Conservation (phyloP, 2,329 filamentous ascomycete species). For the Ascochyta pisi region DNA sequence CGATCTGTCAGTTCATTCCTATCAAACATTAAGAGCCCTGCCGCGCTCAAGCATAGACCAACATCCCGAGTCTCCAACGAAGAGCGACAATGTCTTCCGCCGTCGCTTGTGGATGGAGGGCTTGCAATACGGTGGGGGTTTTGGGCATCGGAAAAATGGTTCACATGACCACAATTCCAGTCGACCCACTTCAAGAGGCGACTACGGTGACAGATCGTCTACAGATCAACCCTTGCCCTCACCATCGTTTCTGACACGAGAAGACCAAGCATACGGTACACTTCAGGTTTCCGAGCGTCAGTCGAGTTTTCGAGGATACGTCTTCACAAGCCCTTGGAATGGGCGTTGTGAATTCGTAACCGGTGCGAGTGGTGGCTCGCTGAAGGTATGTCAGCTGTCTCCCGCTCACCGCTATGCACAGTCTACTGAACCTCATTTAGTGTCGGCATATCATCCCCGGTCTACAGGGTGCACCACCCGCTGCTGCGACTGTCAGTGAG, state of each 20-base stretch:
- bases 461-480: conserved; percentile 41
- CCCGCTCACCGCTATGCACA: background rate
- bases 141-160: conserved; percentile 48
- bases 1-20: conserved; percentile 23
- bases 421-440: conserved; percentile 27
- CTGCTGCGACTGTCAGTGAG: conserved; percentile 72
- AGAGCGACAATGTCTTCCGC: conserved; percentile 46
- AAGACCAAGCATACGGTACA: conserved; percentile 37
- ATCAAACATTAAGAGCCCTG: conserved; percentile 3
- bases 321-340: conserved; percentile 86
- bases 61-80: background rate
- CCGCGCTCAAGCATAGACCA: background rate
- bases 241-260: conserved; percentile 29
- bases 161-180: conserved; percentile 39
- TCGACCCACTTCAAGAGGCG: conserved; percentile 32
- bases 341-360: conserved; percentile 86
- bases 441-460: conserved; percentile 74
- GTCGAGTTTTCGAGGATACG: conserved; percentile 69
- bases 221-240: conserved; percentile 22
- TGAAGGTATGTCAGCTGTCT: conserved; percentile 56
- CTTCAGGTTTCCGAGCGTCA: conserved; percentile 51
- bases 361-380: conserved; percentile 73
- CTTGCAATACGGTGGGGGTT: conserved; percentile 48
- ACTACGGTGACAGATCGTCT: conserved; percentile 26
- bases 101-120: conserved; percentile 59